Evolutionary conservation across 305 asterid species (phyloP), one percentile per base, ranked within the genome.

Genomic region (Fraxinus latifolia): DNA sequence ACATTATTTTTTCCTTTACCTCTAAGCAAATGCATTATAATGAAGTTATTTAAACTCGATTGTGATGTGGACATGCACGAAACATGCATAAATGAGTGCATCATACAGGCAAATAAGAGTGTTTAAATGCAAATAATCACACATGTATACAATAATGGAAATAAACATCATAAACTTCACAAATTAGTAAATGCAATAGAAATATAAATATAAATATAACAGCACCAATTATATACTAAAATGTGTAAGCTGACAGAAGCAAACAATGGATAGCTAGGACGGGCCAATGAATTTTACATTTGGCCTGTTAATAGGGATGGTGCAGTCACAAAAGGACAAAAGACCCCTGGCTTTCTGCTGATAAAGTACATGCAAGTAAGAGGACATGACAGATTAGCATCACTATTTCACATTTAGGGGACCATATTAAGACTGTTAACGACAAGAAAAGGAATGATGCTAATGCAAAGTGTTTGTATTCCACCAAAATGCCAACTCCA

Each of bases 211-310:
- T 71, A 47, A 77, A 67, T 82, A 76, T 67, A 71, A 55, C 15
- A 83, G 77, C 65, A n/a, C 62, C 7, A 8, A 55, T 9, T 67
- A 17, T 55, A 17, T 55, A 5, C 11, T 55, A 55, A 55, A 17
- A 17, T 55, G 67, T 55, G 27, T 6, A 80, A 77, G 76, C 81
- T 55, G 44, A 65, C 34, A 34, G 74, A 81, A 62, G 76, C 80
- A 79, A 65, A 68, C 68, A 82, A 70, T 29, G 72, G 36, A 55
- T 75, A 29, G 75, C 76, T 79, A 74, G 27, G 80, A 70, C 17
- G 77, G 47, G 72, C 15, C 44, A 39, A 6, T 55, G 27, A 17
- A 55, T 17, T 55, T 17, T 55, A 55, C 67, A 55, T 55, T 55
- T 55, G 67, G 3, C 27, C 27, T 17, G 25, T 7, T 19, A 55